phyloP scores from a whole-genome alignment of 2,329 filamentous ascomycete species.

The Epicoccum sorghinum region DNA sequence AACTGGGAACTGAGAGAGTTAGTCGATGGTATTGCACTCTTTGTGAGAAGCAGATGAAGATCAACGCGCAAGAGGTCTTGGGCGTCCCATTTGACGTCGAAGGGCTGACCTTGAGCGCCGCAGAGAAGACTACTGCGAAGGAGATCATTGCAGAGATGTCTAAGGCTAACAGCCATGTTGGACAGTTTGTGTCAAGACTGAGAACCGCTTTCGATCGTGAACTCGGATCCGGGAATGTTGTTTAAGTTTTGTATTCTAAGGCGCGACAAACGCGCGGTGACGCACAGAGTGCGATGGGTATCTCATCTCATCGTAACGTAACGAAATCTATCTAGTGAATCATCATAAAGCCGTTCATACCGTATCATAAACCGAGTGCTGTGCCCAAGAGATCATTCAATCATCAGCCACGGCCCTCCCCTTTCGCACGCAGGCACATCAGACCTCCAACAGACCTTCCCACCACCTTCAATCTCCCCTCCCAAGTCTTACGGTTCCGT shows the following conservation, averaged over 20 bases:
- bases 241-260: background rate
- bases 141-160: background rate
- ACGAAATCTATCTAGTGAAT: background rate
- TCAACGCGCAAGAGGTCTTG: constrained; percentile 6
- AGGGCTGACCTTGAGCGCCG: background rate
- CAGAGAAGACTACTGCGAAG: background rate
- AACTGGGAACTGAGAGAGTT: constrained; percentile 24
- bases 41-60: constrained; percentile 28
- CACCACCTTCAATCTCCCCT: background rate
- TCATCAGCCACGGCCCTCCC: background rate
- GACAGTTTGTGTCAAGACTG: too few species aligned
- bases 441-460: background rate
- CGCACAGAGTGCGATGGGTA: background rate
- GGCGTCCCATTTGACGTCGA: constrained; percentile 2
- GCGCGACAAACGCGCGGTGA: too few species aligned
- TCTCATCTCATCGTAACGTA: background rate
- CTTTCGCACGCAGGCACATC: background rate
- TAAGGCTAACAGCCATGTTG: too few species aligned
- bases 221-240: background rate
- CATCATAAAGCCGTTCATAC: too few species aligned
- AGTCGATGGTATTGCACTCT: constrained; percentile 34
- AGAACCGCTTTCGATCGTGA: too few species aligned
- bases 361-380: too few species aligned
- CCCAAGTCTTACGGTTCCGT: background rate
- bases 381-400: background rate